Conservation (phyloP, 73 alveolate species). For the Blepharisma stoltei region DNA sequence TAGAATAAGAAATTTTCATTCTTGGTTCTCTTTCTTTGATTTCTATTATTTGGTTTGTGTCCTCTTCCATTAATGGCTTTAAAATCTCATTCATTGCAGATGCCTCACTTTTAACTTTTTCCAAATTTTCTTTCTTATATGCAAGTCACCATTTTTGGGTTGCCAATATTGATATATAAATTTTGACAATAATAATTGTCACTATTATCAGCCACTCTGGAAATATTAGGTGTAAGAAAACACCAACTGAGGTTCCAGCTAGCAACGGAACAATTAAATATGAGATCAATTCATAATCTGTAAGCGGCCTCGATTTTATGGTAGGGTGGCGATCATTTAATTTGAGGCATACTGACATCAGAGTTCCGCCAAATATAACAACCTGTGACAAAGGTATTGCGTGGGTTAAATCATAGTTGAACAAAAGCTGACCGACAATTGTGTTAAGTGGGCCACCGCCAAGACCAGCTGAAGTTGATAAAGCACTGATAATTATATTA, state of each 20-base stretch:
- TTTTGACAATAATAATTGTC: not conserved
- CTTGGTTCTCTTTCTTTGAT: no score
- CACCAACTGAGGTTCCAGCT: slow-evolving; percentile 25
- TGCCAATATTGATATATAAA: not conserved
- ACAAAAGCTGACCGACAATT: not conserved
- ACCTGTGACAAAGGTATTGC: slow-evolving; percentile 16
- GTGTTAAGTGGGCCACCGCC: slow-evolving; percentile 17
- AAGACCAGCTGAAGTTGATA: slow-evolving; percentile 18
- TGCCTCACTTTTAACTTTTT: no score
- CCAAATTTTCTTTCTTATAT: not conserved
- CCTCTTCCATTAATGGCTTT: no score
- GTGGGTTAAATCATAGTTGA: not conserved
- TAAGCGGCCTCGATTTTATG: not conserved
- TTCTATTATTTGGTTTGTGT: no score
- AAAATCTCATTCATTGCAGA: no score
- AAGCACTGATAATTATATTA: not conserved
- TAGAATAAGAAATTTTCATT: no score
- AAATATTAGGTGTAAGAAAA: slow-evolving; percentile 1
- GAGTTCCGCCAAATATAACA: slow-evolving; percentile 1
- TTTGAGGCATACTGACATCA: not conserved
- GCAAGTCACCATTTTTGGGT: not conserved
- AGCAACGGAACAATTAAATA: slow-evolving; percentile 6
- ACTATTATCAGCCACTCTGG: slow-evolving; percentile 32
- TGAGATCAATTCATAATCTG: not conserved
- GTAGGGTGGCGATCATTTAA: slow-evolving; percentile 13